Conservation (phyloP, 2,329 filamentous ascomycete genomes). For the Helotiales sp. region DNA sequence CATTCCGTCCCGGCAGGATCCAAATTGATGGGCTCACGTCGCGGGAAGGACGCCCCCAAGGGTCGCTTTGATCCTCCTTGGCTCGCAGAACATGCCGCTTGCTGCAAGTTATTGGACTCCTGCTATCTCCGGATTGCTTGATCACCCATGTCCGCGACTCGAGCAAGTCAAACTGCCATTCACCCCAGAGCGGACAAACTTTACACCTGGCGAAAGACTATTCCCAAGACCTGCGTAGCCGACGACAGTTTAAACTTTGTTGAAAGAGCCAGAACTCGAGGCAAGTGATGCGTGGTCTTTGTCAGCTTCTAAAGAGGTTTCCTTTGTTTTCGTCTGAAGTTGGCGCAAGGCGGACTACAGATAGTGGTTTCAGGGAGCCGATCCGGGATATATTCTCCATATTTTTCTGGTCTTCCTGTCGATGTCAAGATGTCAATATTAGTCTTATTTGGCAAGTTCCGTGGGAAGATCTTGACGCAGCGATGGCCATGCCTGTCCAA, state of each 20-base stretch:
- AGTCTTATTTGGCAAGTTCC: background rate
- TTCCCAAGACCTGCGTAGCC: background rate
- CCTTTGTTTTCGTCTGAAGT: too few relatives aligned
- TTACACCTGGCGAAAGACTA: too few relatives aligned
- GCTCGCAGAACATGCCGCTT: background rate
- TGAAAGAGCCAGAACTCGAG: too few relatives aligned
- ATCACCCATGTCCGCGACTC: background rate
- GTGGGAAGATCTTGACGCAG: too few relatives aligned
- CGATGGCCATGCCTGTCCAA: background rate
- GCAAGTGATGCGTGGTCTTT: too few relatives aligned
- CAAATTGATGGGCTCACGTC: background rate
- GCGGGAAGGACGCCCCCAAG: background rate
- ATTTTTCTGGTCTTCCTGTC: background rate
- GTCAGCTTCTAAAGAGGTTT: too few relatives aligned
- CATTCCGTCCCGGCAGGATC: too few relatives aligned
- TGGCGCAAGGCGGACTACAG: too few relatives aligned
- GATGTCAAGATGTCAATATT: background rate
- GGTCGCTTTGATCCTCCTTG: background rate
- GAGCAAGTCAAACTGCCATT: too few relatives aligned
- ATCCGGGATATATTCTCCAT: constrained; percentile 2
- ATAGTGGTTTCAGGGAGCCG: too few relatives aligned
- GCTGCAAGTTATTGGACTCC: background rate
- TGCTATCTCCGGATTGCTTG: constrained; percentile 1
- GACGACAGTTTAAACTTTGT: background rate
- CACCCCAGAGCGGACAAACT: background rate